Evolutionary conservation across 306 rosid genomes (phyloP), one percentile per base, ranked within the genome.

Genomic region (Cicer bijugum): DNA sequence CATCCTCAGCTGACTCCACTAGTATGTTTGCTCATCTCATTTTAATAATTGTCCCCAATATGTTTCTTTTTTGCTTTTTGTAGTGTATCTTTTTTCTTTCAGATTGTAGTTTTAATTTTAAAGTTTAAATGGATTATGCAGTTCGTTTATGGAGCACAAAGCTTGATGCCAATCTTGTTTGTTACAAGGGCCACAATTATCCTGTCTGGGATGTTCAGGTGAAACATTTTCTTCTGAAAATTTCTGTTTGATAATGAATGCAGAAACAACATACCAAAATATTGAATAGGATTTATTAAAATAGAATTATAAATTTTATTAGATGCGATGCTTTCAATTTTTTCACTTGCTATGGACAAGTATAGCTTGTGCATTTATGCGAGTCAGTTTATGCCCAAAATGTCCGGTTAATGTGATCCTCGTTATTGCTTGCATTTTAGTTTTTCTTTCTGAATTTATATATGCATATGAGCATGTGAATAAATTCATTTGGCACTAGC

Each of bases 121-220:
- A 64, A 45, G 80, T 40, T 78, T 76, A 52, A 44, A 59, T 82
- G 77, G 37, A 42, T 69, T 43, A 56, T 83, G 88, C 90, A 94
- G 99, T 94, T 87, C 87, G 97, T 45, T 83, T 91, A 66, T 94
- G 97, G 99, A 94, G 92, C 93, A 87, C 96, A 47, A 86, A 87
- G 65, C 86, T 91, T 66, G 87, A 88, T 72, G 88, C 93, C 74
- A 94, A 90, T 85, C 97, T 94, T 74, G 99, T 94, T 81, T 94
- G 97, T 87, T 94, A 91, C 79, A 94, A 90, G 89, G 99, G 97
- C 81, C 97, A 94, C 84, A 94, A 94, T 85, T 91, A 94, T 78
- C 99, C 97, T 23, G 97, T 91, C 53, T 94, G 99, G 99, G 99
- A 94, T 88, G 99, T 94, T 82, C 96, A 90, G 91, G 99, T 91